phyloP scores from a whole-genome alignment of 2,329 filamentous ascomycete species.

The Monosporascus sp. region DNA sequence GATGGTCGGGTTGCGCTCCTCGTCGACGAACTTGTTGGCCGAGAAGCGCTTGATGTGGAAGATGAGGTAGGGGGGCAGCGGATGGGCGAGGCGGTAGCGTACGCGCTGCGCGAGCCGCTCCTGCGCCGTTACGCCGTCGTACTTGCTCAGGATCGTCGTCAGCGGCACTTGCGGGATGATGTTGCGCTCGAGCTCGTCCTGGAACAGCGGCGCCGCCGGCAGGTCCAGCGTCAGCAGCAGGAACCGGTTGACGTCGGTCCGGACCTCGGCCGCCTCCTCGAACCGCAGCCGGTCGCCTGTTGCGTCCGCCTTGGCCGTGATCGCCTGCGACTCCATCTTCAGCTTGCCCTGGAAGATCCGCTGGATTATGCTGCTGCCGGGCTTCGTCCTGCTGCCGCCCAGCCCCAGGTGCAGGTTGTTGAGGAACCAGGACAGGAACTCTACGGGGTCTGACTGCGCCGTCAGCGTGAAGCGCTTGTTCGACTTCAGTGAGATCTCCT shows the following conservation, averaged over 20 bases:
- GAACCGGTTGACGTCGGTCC: constrained; percentile 72
- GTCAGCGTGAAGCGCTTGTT: constrained; percentile 91
- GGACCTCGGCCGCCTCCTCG: constrained; percentile 80
- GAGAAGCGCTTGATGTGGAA: constrained; percentile 98
- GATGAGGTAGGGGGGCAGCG: constrained; percentile 82
- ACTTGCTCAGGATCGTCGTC: constrained; percentile 79
- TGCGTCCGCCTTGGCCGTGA: constrained; percentile 84
- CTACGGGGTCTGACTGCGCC: constrained; percentile 87
- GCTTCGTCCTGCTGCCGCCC: constrained; percentile 82
- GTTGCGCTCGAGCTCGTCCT: constrained; percentile 89
- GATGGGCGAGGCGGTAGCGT: constrained; percentile 83
- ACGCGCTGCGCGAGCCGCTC: constrained; percentile 86
- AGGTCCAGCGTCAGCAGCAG: constrained; percentile 91
- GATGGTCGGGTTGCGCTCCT: constrained; percentile 96
- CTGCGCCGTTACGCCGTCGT: constrained; percentile 81
- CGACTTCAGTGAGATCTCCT: constrained; percentile 85
- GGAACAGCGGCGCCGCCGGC: constrained; percentile 87
- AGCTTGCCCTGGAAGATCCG: constrained; percentile 89
- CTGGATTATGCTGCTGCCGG: constrained; percentile 80
- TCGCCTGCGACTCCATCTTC: constrained; percentile 88
- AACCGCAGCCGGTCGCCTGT: constrained; percentile 78
- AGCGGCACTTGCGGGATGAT: constrained; percentile 93
- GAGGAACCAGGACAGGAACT: constrained; percentile 95
- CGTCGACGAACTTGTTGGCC: constrained; percentile 91
- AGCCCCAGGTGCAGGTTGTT: constrained; percentile 91